phyloP scores from a whole-genome alignment of 2,329 filamentous ascomycete genomes.

The Talaromyces atroroseus region DNA sequence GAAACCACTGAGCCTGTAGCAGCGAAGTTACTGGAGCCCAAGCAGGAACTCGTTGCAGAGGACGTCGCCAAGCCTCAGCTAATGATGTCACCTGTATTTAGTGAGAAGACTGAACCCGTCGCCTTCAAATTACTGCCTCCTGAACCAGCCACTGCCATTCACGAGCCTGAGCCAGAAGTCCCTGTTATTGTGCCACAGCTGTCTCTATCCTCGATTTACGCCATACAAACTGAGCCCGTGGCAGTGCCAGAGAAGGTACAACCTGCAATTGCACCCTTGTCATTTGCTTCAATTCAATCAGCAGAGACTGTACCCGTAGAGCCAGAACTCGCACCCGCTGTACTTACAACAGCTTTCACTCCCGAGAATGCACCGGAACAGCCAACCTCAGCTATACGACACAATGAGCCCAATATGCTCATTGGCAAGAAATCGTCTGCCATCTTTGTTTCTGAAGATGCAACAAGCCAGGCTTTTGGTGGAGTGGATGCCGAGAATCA shows the following conservation, averaged over 20 bases:
- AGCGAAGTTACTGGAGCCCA: constrained; percentile 13
- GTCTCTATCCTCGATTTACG: constrained; percentile 25
- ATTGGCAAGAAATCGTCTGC: constrained; percentile 23
- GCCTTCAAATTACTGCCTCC: constrained; percentile 17
- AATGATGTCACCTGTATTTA: constrained; percentile 26
- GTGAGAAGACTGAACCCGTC: constrained; percentile 24
- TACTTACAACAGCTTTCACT: constrained; percentile 19
- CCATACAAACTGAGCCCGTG: constrained; percentile 31
- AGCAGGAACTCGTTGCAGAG: constrained; percentile 13
- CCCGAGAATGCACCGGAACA: constrained; percentile 20
- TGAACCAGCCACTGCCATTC: constrained; percentile 14
- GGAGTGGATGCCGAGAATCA: constrained; percentile 27
- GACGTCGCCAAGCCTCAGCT: constrained; percentile 13
- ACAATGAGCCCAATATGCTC: constrained; percentile 3
- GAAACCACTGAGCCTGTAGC: constrained; percentile 14
- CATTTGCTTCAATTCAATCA: constrained; percentile 39
- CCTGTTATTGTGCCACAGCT: constrained; percentile 19
- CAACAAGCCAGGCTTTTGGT: constrained; percentile 52
- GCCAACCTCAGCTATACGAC: constrained; percentile 18
- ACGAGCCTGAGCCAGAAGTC: constrained; percentile 2
- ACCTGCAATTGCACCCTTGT: constrained; percentile 26
- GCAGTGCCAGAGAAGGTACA: constrained; percentile 17
- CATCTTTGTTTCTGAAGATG: constrained; percentile 58
- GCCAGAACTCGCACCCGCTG: constrained; percentile 25
- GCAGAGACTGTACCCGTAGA: constrained; percentile 43